phyloP scores from a whole-genome alignment of 1,284 basidiomycete species.

The Ceratobasidium sp. region DNA sequence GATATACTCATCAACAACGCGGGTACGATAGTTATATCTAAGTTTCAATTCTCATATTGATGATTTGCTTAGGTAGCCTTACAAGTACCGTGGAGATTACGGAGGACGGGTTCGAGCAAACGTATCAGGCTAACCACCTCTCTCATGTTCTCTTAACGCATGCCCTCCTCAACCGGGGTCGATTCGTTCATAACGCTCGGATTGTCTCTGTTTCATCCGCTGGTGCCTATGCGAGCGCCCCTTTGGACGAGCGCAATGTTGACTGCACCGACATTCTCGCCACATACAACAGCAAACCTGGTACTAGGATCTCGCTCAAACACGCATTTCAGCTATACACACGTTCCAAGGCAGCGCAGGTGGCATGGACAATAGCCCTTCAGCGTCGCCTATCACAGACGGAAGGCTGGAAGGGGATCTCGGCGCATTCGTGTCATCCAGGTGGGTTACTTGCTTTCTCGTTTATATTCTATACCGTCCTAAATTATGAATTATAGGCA shows the following conservation, averaged over 20 bases:
- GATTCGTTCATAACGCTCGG: slow-evolving; percentile 31
- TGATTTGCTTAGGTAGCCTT: slow-evolving; percentile 25
- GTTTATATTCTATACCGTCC: too few relatives aligned
- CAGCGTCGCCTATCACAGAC: slow-evolving; percentile 10
- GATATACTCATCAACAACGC: slow-evolving; percentile 48
- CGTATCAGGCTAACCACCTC: slow-evolving; percentile 45
- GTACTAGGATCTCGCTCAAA: slow-evolving; percentile 8
- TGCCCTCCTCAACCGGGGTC: slow-evolving; percentile 36
- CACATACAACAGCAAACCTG: neutral
- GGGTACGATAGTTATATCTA: slow-evolving; percentile 11
- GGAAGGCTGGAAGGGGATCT: slow-evolving; percentile 29
- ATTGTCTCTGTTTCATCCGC: slow-evolving; percentile 40
- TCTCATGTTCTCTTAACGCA: slow-evolving; percentile 37
- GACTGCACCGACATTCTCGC: slow-evolving; percentile 34
- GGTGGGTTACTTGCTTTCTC: neutral
- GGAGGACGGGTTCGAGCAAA: slow-evolving; percentile 41
- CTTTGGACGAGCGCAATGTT: slow-evolving; percentile 24
- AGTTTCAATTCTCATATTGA: neutral
- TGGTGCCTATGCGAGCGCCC: slow-evolving; percentile 28
- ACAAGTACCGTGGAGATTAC: slow-evolving; percentile 25
- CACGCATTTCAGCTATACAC: slow-evolving; percentile 32
- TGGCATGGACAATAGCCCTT: slow-evolving; percentile 31
- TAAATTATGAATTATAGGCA: neutral
- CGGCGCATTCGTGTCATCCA: slow-evolving; percentile 40
- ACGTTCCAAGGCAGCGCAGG: slow-evolving; percentile 38